Percentiles rank a stretch among this genome's conserved stretches.
phyloP scores from a whole-genome alignment of 2,329 filamentous ascomycete species.

The Neurospora crassa region DNA sequence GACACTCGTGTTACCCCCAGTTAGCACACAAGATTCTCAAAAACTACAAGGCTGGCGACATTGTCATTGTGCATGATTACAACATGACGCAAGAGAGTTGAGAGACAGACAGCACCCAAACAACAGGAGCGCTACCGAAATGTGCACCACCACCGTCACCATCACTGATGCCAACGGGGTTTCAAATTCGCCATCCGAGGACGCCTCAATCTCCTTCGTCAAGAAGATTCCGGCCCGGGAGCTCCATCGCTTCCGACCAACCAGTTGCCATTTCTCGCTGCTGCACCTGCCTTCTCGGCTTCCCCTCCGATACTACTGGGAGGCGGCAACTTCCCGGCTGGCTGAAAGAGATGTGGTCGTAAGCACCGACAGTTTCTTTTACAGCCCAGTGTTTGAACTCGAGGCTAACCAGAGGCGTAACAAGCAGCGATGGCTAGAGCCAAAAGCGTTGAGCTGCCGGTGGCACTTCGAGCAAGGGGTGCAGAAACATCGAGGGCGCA shows the following conservation, averaged over 20 bases:
- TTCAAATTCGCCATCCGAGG: neutral
- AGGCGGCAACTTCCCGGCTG: neutral
- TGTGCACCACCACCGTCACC: neutral
- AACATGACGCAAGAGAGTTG: constrained; percentile 59
- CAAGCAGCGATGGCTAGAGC: neutral
- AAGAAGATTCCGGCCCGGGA: neutral
- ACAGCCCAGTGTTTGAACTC: neutral
- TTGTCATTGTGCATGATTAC: constrained; percentile 90
- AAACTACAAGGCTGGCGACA: constrained; percentile 83
- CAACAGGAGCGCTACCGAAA: too few species aligned
- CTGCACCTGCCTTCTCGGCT: neutral
- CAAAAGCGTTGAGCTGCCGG: neutral
- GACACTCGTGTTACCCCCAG: neutral
- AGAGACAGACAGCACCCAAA: too few species aligned
- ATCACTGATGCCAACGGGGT: too few species aligned
- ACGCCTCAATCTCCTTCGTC: neutral
- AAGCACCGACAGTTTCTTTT: neutral
- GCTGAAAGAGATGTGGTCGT: neutral
- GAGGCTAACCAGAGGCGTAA: neutral
- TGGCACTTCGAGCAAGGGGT: neutral
- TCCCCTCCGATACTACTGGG: neutral
- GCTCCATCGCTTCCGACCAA: neutral
- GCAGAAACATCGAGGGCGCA: neutral
- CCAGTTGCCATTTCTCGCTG: neutral
- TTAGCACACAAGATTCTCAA: constrained; percentile 61